phyloP scores from a whole-genome alignment of 305 asterid genomes.

The Lippia alba region DNA sequence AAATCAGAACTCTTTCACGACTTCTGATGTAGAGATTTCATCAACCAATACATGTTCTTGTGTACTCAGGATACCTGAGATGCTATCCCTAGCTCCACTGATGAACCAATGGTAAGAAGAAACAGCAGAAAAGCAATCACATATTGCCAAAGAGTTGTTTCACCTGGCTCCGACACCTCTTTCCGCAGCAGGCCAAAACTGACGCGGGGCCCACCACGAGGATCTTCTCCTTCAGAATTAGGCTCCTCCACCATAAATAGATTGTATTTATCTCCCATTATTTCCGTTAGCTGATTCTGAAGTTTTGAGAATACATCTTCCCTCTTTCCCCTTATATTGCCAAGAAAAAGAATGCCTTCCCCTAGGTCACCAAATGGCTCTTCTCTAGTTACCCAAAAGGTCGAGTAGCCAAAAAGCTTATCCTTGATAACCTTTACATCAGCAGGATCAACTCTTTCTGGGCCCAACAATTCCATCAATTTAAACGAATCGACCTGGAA shows the following conservation, averaged over 20 bases:
- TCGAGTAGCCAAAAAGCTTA: conserved; percentile 89
- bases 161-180: conserved; percentile 94
- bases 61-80: conserved; percentile 69
- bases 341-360: conserved; percentile 90
- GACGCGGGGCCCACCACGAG: conserved; percentile 98
- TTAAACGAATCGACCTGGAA: conserved; percentile 93
- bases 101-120: conserved; percentile 89
- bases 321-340: conserved; percentile 88
- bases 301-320: conserved; percentile 85
- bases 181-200: conserved; percentile 92
- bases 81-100: conserved; percentile 91
- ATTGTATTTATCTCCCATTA: conserved; percentile 89
- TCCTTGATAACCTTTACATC: conserved; percentile 84
- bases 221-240: conserved; percentile 84
- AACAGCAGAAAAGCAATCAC: conserved; percentile 84
- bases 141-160: conserved; percentile 94
- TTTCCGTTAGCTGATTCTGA: conserved; percentile 71
- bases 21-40: conserved; percentile 19
- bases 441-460: conserved; percentile 86
- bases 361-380: conserved; percentile 93
- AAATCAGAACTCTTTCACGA: conserved; percentile 30
- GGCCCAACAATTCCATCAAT: conserved; percentile 91
- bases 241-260: conserved; percentile 98
- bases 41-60: conserved; percentile 12
- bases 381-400: conserved; percentile 93